Base-by-base conservation (phyloP, 2,329 filamentous ascomycete genomes). In the Trichoderma sp. region DNA sequence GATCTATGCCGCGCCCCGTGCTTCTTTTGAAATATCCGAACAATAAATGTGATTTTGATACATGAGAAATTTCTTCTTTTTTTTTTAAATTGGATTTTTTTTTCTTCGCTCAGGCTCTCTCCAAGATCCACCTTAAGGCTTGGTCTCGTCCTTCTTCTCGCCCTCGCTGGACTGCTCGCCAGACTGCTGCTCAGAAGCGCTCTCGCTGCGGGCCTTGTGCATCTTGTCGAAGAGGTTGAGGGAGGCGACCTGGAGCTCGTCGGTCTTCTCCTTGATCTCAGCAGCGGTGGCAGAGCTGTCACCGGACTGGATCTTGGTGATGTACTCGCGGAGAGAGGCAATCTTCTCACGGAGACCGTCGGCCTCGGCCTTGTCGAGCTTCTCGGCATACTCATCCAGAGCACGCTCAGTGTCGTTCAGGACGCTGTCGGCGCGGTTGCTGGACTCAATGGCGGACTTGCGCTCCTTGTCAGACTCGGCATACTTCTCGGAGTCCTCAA, bases 181-280 rank as follows among this genome's bases (percentile, higher is more conserved):
- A 74, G 76, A 82, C 76, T 79, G 73, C 77, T 87, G 82, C 79
- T 87, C 82, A 77, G 84, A 24, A 21, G 46, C 81, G 75, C 85
- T 85, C 85, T 94, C 91, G 75, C 83, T 81, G 76, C 93, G 91
- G 75, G 95, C 93, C 88, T 97, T 96, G 92, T 99, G 95, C 93
- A 99, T 97, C 91, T 98, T 97, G 86, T 98, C 96, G 82, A 99
- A 98, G 78, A 98, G 90, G 84, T 92, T 97, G 84, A 99, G 86
- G 83, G 91, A 95, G 75, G 95, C 93, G 81, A 91, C 92, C 86
- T 98, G 96, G 79, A 99, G 92, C 83, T 97, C 95, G 75, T 98
- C 96, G 77, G 93, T 96, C 93, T 97, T 97, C 85, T 93, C 89
- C 92, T 98, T 98, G 83, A 99, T 91, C 83, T 98, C 92, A 73